These are phyloP conservation scores for Borovskyia barvae DNA, from an alignment of 208 protist genomes.

Conservation along the genomic window DNA sequence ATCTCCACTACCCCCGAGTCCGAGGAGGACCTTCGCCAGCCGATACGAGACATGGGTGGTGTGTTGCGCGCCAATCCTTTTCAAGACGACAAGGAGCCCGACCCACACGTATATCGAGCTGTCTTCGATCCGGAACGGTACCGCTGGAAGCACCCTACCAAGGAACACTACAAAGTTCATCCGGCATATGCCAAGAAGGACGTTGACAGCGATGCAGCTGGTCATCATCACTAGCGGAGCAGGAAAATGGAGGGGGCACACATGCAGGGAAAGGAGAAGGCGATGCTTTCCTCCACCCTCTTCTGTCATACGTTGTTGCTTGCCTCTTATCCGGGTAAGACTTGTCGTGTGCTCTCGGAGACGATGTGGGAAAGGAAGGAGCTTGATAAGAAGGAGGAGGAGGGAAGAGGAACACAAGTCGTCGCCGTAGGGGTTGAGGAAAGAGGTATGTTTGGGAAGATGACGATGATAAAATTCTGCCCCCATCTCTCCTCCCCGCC, in stretches of 20 bases:
- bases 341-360: no score
- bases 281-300: neutral
- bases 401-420: no score
- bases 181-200: constrained; percentile 67
- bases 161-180: constrained; percentile 80
- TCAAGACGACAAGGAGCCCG: constrained; percentile 76
- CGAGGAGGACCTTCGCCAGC: constrained; percentile 69
- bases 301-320: neutral
- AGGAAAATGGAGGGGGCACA: neutral
- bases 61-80: constrained; percentile 71
- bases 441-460: no score
- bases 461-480: no score
- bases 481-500: no score
- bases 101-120: constrained; percentile 76
- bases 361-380: no score
- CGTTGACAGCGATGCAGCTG: constrained; percentile 10
- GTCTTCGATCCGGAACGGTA: constrained; percentile 86
- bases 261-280: neutral
- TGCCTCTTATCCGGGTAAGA: neutral
- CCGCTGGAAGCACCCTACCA: constrained; percentile 73
- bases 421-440: no score
- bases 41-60: constrained; percentile 76
- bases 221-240: constrained; percentile 1
- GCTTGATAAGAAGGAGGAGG: no score
- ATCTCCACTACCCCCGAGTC: constrained; percentile 83